Base-by-base conservation (phyloP, 257 asterid species). In the Petunia secreta region DNA sequence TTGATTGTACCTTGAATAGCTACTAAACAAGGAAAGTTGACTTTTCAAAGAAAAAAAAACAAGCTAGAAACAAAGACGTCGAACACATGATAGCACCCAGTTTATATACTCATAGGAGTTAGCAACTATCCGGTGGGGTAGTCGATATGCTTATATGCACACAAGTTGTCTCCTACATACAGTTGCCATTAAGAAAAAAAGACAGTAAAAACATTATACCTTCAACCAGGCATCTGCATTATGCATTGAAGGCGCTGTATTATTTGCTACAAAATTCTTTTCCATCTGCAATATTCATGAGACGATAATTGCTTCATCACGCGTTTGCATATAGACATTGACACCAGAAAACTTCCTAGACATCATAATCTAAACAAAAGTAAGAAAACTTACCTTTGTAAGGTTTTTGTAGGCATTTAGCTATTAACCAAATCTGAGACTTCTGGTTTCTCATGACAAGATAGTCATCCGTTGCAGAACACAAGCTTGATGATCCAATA, bases 401-500 rank as follows among this genome's bases (percentile, higher is more conserved):
- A 96, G 99, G 25, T 25, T 86, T 96, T 96, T 81, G 92, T 96
- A 82, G 94, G 90, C 99, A 96, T 89, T 94, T 96, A 76, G 94
- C 99, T 25, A 25, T 25, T 25, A 34, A 94, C 98, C 91, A 94
- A 89, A 90, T 96, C 99, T 5, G 96, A 96, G 82, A 96, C 84
- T 94, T 94, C 92, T 96, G 99, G 86, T 94, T 94, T 83, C 99
- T 86, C 37, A 90, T 62, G 71, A 85, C 83, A 58, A 85, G 91
- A 62, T 98, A 90, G 83, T 96, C 99, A 48, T 90, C 91, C 40
- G 88, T 83, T 66, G 94, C 93, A 84, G 98, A 91, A 10, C 97
- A 98, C 99, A 98, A 96, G 86, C 97, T 89, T 80, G 99, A 91
- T 48, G 97, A 84, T 96, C 95, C 84, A 96, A 87, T 82, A 98